Base-by-base conservation (phyloP, 2,329 filamentous ascomycete genomes). In the Cladosporium sp. region DNA sequence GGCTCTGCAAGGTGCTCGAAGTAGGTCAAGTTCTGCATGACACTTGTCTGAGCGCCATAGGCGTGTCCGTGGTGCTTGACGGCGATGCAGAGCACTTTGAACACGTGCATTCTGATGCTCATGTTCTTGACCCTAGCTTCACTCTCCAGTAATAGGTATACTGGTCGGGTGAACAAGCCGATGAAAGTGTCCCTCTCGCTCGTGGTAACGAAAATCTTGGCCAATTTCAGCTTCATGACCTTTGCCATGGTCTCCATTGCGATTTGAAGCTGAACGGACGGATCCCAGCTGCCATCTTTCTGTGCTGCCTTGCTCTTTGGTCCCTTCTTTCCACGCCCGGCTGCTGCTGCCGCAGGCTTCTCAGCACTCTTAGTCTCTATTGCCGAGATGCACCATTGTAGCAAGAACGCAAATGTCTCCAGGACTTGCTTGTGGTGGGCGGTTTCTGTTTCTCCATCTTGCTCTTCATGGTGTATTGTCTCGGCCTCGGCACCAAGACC, bases 1-100 rank as follows among this genome's bases (percentile, higher is more conserved):
- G 94, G 94, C 70, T 99, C 94, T 0, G 94, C 93, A n/a, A 99
- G 78, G 74, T 99, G 94, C 75, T 99, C 94, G 69, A 97, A 99
- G 73, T 99, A 99, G 5, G 94, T 96, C 65, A 99, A 78, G 71
- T 94, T 97, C 74, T 99, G 94, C 57, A 97, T 92, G 69, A 99
- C 96, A 47, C 92, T 96, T 50, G 96, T 97, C 81, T 99, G 94
- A 1, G 94, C 94, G 54, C 90, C 92, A 72, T 96, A 97, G 65
- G 89, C 94, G 74, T 99, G 94, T 1, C 94, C 94, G 72, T 99
- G 94, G 70, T 97, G 92, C 77, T 99, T 99, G 61, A 99, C 87
- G 37, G 95, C 92, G 66, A 97, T 90, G 71, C 94, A 99, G 7
- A 99, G 79, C 19, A 97, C 92, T 74, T 96, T 96, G 81, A 97